These are phyloP conservation scores for Austroboletus niveus DNA, from an alignment of 1,284 basidiomycete genomes.

Conservation along the genomic window DNA sequence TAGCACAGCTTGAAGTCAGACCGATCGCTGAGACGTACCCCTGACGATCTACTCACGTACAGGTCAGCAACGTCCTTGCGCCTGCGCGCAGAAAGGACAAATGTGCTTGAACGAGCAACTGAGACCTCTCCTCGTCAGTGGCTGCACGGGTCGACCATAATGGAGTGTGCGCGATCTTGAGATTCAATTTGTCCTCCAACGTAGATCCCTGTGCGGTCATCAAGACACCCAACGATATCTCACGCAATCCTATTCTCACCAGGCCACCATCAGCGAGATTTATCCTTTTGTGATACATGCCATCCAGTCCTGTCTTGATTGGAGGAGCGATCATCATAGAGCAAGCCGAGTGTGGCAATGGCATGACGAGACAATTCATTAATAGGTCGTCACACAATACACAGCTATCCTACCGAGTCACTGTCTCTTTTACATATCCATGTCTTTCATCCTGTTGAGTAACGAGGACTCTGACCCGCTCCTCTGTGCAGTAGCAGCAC, in stretches of 20 bases:
- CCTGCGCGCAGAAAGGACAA: slow-evolving; percentile 58
- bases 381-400: slow-evolving; percentile 5
- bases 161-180: slow-evolving; percentile 52
- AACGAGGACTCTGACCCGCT: slow-evolving; percentile 33
- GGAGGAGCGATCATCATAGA: not conserved
- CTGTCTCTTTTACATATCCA: slow-evolving; percentile 19
- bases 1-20: slow-evolving; percentile 24
- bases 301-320: not conserved
- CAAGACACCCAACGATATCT: no score
- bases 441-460: slow-evolving; percentile 41
- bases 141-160: slow-evolving; percentile 71
- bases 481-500: slow-evolving; percentile 43
- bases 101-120: slow-evolving; percentile 56
- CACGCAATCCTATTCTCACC: slow-evolving; percentile 33
- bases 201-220: slow-evolving; percentile 55
- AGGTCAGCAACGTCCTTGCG: slow-evolving; percentile 56
- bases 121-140: slow-evolving; percentile 43
- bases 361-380: slow-evolving; percentile 7
- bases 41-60: slow-evolving; percentile 48
- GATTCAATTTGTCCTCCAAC: slow-evolving; percentile 55
- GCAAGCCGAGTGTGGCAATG: not conserved
- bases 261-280: slow-evolving; percentile 60
- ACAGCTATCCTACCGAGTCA: slow-evolving; percentile 15
- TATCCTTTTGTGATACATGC: slow-evolving; percentile 21
- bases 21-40: not conserved